These are phyloP conservation scores for Thozetella sp. DNA, from an alignment of 495 filamentous ascomycete species.

Conservation along the genomic window DNA sequence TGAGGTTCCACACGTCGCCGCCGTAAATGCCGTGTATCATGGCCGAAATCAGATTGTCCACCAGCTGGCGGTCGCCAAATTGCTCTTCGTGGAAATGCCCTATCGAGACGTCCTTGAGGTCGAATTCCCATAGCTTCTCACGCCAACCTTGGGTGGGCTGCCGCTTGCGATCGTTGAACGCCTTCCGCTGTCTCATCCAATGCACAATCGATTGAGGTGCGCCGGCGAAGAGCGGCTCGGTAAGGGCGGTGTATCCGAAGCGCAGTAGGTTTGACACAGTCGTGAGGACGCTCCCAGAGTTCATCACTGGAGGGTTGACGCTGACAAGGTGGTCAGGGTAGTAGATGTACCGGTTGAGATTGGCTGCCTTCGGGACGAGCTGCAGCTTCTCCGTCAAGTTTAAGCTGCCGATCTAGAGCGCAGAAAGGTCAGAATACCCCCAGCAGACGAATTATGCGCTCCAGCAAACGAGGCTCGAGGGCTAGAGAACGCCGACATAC, in stretches of 20 bases:
- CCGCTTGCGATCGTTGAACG: no score
- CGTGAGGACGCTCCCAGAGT: neutral
- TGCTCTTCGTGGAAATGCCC: conserved; percentile 65
- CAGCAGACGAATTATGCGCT: neutral
- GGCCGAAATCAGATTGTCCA: conserved; percentile 77
- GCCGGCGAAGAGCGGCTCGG: conserved; percentile 67
- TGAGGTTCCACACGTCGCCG: conserved; percentile 85
- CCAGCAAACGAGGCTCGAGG: neutral
- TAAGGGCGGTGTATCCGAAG: conserved; percentile 41
- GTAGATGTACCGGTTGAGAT: conserved; percentile 80
- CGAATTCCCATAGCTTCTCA: conserved; percentile 7
- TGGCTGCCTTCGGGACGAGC: conserved; percentile 39
- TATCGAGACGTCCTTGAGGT: conserved; percentile 66
- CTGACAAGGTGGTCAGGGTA: conserved; percentile 87
- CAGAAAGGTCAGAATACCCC: conserved; percentile 4
- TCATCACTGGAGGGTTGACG: conserved; percentile 50
- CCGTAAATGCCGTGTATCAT: conserved; percentile 91
- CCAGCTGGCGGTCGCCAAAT: conserved; percentile 52
- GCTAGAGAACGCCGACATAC: conserved; percentile 23
- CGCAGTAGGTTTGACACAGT: neutral
- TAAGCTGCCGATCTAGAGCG: conserved; percentile 62
- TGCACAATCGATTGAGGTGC: conserved; percentile 40
- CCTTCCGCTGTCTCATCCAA: no score
- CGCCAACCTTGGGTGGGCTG: conserved; percentile 8
- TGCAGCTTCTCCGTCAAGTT: conserved; percentile 61